These are phyloP conservation scores for Gossypium herbaceum DNA, from an alignment of 345 rosid species.

Conservation along the genomic window DNA sequence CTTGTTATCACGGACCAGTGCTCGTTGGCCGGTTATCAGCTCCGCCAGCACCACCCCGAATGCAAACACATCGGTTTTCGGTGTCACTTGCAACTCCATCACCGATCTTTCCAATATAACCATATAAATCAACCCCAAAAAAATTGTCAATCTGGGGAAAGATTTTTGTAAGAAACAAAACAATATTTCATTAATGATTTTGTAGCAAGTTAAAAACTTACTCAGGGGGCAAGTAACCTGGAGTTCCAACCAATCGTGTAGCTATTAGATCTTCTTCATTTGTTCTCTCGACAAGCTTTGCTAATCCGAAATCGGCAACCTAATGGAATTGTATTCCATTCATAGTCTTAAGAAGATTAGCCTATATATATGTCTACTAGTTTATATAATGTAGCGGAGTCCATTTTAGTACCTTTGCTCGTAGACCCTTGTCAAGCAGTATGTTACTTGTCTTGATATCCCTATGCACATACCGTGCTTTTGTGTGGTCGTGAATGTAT, in stretches of 20 bases:
- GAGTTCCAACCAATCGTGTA: conserved; percentile 60
- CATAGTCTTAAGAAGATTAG: not conserved
- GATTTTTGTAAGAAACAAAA: conserved; percentile 3
- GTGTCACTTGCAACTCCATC: conserved; percentile 60
- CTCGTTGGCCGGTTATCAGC: conserved; percentile 62
- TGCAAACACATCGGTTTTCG: conserved; percentile 61
- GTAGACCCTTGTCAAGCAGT: conserved; percentile 47
- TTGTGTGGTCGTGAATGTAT: conserved; percentile 69
- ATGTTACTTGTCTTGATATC: conserved; percentile 66
- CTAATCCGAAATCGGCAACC: conserved; percentile 76
- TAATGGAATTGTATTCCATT: conserved; percentile 3
- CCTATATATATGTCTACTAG: not conserved
- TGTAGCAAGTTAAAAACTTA: conserved; percentile 19
- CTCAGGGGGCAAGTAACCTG: conserved; percentile 74
- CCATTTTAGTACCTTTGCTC: conserved; percentile 51
- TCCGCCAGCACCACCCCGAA: conserved; percentile 66
- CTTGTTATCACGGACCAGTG: conserved; percentile 44
- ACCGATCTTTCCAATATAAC: conserved; percentile 39
- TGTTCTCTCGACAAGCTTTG: conserved; percentile 51
- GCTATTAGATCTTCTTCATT: conserved; percentile 52
- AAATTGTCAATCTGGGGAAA: not conserved
- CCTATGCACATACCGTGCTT: conserved; percentile 57
- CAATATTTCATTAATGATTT: too few species aligned
- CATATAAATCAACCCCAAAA: not conserved
- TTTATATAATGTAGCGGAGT: not conserved